Conservation (phyloP, 2,329 filamentous ascomycete genomes). For the Diaporthe batatas region DNA sequence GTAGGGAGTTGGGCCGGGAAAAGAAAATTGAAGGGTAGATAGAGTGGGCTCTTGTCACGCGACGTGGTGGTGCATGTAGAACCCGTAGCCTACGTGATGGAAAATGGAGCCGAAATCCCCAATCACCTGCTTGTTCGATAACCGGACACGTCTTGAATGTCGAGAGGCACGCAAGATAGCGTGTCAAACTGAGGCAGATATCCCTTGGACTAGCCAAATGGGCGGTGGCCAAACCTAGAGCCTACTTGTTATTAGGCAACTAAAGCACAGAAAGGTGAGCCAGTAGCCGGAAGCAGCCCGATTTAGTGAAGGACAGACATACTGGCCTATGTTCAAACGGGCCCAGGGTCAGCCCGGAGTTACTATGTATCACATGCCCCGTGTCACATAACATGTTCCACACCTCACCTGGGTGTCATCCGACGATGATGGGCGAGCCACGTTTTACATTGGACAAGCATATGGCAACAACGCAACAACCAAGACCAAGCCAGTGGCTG, state of each 20-base stretch:
- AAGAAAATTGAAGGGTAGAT: background rate
- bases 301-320: background rate
- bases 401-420: background rate
- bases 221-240: background rate
- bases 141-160: background rate
- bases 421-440: background rate
- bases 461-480: background rate
- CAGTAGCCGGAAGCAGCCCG: background rate
- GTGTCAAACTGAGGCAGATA: background rate
- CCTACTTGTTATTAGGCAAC: too few species aligned
- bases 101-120: conserved; percentile 6
- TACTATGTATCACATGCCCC: background rate
- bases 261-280: background rate
- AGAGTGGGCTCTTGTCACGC: background rate
- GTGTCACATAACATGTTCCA: background rate
- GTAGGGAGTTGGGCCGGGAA: background rate
- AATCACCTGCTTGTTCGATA: background rate
- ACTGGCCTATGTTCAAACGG: background rate
- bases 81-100: background rate
- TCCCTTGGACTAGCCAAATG: background rate
- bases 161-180: too few species aligned
- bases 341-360: too few species aligned
- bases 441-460: too few species aligned
- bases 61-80: background rate
- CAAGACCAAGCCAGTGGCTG: too few species aligned